A percentile compares a stretch with the other conserved stretches of the same genome.
Conservation (phyloP, 2,329 filamentous ascomycete species). For the Pseudogymnoascus destructans region DNA sequence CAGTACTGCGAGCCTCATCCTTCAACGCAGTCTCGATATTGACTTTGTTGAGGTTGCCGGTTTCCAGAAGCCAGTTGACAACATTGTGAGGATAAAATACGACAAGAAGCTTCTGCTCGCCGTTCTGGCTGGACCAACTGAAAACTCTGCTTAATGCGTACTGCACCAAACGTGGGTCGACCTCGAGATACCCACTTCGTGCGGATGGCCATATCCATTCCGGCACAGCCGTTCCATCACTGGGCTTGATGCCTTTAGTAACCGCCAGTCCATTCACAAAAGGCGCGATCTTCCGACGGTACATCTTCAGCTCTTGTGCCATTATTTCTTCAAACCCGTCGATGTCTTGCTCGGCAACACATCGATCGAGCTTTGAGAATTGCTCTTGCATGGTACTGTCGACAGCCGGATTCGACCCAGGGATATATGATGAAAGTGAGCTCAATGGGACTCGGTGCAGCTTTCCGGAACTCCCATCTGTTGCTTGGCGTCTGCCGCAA, state of each 20-base stretch:
- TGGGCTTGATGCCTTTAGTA: neutral
- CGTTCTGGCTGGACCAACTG: slow-evolving; percentile 16
- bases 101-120: slow-evolving; percentile 25
- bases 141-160: slow-evolving; percentile 38
- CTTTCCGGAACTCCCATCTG: slow-evolving; percentile 27
- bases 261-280: neutral
- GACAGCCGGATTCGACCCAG: slow-evolving; percentile 16
- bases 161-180: slow-evolving; percentile 53
- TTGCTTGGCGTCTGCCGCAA: slow-evolving; percentile 37
- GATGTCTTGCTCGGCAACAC: slow-evolving; percentile 26
- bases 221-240: slow-evolving; percentile 30
- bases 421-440: slow-evolving; percentile 18
- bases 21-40: slow-evolving; percentile 47
- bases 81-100: slow-evolving; percentile 36
- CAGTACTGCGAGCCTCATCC: slow-evolving; percentile 29
- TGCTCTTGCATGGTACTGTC: slow-evolving; percentile 15
- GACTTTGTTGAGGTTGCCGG: slow-evolving; percentile 45
- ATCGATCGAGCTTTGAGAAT: slow-evolving; percentile 25
- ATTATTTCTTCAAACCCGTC: slow-evolving; percentile 31
- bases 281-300: neutral
- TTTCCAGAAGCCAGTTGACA: slow-evolving; percentile 45
- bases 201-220: slow-evolving; percentile 27
- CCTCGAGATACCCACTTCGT: slow-evolving; percentile 28
- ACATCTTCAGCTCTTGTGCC: slow-evolving; percentile 27
- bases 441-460: slow-evolving; percentile 11